A percentile compares a stretch with the other conserved stretches of the same genome.
These are phyloP conservation scores for Hypoxylon sp. DNA, from an alignment of 2,329 filamentous ascomycete species.

Conservation along the genomic window DNA sequence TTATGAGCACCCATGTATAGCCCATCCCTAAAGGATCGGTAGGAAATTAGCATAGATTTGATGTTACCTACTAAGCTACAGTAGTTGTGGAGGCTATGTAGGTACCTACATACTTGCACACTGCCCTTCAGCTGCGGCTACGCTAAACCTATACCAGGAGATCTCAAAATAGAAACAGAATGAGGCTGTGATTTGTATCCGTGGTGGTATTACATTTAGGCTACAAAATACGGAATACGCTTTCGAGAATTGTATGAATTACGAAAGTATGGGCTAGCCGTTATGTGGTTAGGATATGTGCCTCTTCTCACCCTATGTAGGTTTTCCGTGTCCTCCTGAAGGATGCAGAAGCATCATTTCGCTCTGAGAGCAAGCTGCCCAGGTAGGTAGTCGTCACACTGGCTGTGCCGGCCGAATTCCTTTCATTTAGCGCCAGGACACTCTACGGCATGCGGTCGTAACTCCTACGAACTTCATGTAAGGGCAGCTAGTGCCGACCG, in stretches of 20 bases:
- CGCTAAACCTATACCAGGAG: constrained; percentile 18
- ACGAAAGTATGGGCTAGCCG: constrained; percentile 1
- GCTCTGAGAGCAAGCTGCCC: constrained; percentile 6
- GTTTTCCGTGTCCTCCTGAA: constrained; percentile 17
- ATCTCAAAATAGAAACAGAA: constrained; percentile 43
- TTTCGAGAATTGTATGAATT: neutral
- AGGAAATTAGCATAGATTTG: constrained; percentile 19
- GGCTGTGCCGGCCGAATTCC: constrained; percentile 11
- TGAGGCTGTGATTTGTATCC: constrained; percentile 38
- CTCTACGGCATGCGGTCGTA: constrained; percentile 12
- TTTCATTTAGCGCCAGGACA: constrained; percentile 23
- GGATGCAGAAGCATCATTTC: constrained; percentile 39
- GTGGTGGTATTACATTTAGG: neutral
- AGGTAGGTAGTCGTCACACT: constrained; percentile 19
- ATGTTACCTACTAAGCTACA: constrained; percentile 1
- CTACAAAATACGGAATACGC: neutral
- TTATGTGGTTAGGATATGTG: constrained; percentile 10
- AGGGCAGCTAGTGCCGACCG: constrained; percentile 1
- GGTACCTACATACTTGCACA: neutral
- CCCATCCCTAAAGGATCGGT: constrained; percentile 22
- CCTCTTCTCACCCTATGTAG: constrained; percentile 5
- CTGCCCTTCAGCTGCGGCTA: constrained; percentile 31
- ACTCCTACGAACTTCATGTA: constrained; percentile 22
- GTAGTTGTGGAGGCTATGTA: constrained; percentile 21
- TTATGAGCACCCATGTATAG: constrained; percentile 14